These are phyloP conservation scores for Yamadazyma conglobata DNA, from an alignment of 1,139 yeast genomes.

Conservation along the genomic window DNA sequence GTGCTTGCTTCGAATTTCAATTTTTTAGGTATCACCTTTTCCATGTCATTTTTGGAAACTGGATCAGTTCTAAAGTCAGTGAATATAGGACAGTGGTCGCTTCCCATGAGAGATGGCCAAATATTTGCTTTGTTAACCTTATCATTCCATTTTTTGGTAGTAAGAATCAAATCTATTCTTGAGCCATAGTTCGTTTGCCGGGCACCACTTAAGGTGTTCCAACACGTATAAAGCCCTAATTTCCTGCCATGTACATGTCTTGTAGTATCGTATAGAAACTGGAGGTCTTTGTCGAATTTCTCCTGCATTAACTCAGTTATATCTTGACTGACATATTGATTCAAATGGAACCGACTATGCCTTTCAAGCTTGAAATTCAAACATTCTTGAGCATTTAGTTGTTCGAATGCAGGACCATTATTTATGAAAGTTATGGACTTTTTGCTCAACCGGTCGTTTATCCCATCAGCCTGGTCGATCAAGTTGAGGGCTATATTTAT, in stretches of 20 bases:
- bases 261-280: slow-evolving; percentile 60
- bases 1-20: slow-evolving; percentile 56
- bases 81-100: slow-evolving; percentile 92
- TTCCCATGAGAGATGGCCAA: slow-evolving; percentile 70
- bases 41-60: not conserved
- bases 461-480: slow-evolving; percentile 76
- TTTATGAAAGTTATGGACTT: slow-evolving; percentile 18
- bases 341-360: slow-evolving; percentile 42
- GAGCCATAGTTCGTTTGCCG: slow-evolving; percentile 86
- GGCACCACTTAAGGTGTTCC: slow-evolving; percentile 82
- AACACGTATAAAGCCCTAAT: slow-evolving; percentile 77
- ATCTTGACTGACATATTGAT: slow-evolving; percentile 27
- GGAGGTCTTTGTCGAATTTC: slow-evolving; percentile 9
- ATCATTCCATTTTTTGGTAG: slow-evolving; percentile 33
- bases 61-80: slow-evolving; percentile 49
- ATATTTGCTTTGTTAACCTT: slow-evolving; percentile 52
- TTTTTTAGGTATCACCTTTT: slow-evolving; percentile 5
- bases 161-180: slow-evolving; percentile 73
- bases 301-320: slow-evolving; percentile 2
- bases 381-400: slow-evolving; percentile 33
- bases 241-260: slow-evolving; percentile 56
- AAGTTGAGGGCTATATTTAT: slow-evolving; percentile 76
- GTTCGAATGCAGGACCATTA: slow-evolving; percentile 40
- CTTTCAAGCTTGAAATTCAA: slow-evolving; percentile 39
- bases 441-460: slow-evolving; percentile 40